Evolutionary conservation across 2,329 filamentous ascomycete species (phyloP).

Genomic region (Sporothrix inflata): DNA sequence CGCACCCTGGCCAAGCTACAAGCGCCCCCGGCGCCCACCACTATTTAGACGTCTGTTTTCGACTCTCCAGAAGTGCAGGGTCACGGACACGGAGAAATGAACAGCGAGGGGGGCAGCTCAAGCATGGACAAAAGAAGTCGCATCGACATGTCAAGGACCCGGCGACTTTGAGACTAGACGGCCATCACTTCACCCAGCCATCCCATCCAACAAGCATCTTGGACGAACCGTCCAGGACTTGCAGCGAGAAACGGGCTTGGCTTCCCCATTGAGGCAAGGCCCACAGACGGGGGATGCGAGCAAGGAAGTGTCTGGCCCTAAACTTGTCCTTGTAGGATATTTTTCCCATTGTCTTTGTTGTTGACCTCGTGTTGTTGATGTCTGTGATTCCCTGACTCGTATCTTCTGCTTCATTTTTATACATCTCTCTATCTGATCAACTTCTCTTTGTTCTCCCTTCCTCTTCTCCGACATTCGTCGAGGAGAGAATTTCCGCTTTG

Average conservation of each 20-base stretch:
- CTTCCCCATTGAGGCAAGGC: neutral
- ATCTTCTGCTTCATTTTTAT: neutral
- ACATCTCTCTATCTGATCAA: too few species aligned
- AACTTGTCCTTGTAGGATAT: too few species aligned
- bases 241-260: neutral
- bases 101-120: too few species aligned
- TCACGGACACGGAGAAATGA: neutral
- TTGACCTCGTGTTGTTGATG: neutral
- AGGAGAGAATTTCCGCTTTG: too few species aligned
- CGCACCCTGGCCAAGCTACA: slow-evolving; percentile 11
- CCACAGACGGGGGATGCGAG: neutral
- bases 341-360: neutral
- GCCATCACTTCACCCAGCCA: neutral
- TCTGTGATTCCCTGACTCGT: neutral
- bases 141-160: neutral
- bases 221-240: neutral
- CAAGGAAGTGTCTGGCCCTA: too few species aligned
- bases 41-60: neutral
- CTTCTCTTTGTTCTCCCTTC: too few species aligned
- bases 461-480: too few species aligned
- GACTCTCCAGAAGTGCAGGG: neutral
- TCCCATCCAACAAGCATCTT: neutral
- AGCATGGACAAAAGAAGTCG: neutral
- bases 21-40: neutral
- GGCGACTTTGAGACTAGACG: neutral